Evolutionary conservation across 2,329 filamentous ascomycete species (phyloP), one percentile per base, ranked within the genome.

Genomic region (Talaromyces amestolkiae): DNA sequence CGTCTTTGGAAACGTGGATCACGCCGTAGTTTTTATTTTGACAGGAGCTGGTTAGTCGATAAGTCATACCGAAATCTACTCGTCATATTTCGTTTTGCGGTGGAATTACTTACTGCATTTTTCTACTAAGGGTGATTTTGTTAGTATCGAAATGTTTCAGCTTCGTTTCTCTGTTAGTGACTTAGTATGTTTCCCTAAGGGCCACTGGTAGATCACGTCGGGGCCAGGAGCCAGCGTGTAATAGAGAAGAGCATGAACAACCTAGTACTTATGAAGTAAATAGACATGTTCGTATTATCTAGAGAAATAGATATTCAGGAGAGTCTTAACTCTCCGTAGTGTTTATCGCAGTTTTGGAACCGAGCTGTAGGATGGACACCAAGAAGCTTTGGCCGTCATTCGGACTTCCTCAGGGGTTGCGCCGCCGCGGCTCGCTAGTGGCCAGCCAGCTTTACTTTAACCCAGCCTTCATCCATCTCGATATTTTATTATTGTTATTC

Each of bases 391-490:
- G 70, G 69, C 66, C 69, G 53, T 68, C 65, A 68, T 66, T 60
- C 67, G 64, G 66, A 62, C 47, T 51, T 68, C 68, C 67, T 74
- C 72, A 74, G 72, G 72, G 72, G 72, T 68, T 70, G 70, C 69
- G 70, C 70, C 71, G 71, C 71, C 47, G 60, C 60, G 58, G 71
- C 69, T 72, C 59, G 60, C 64, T 66, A 73, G 72, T 69, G 68
- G 70, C 72, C 71, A 72, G 72, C 69, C 51, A 56, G 53, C 53
- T 73, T 17, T 22, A 51, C 47, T 31, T 41, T 72, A 70, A 68
- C 69, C 69, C 69, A 62, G 60, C 60, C 60, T 68, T 71, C 65
- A 58, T 65, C 45, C 37, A 47, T 60, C 49, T 61, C 43, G 37
- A 65, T 31, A 31, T 6, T 31, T 31, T 31, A 59, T 49, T 41